phyloP scores from a whole-genome alignment of 2,329 filamentous ascomycete genomes.

The Stylonectria norvegica region DNA sequence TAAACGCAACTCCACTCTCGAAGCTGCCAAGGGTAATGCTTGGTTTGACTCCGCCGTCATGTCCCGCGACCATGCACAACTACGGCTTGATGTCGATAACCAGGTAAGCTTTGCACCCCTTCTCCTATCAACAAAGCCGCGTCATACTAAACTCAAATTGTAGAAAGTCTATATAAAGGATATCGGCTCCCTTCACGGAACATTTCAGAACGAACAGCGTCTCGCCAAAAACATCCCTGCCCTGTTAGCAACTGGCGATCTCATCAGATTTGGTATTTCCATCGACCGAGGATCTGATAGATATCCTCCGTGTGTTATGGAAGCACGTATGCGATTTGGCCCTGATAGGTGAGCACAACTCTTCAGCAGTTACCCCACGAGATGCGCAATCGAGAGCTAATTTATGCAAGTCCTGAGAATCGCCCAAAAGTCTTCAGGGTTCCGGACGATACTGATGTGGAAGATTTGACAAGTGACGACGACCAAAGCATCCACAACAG shows the following conservation, averaged over 20 bases:
- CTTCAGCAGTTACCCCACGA: not conserved
- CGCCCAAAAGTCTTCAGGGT: conserved; percentile 37
- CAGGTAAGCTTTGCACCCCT: conserved; percentile 37
- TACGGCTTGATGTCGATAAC: conserved; percentile 42
- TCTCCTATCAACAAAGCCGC: not conserved
- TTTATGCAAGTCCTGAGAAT: conserved; percentile 21
- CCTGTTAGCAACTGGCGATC: conserved; percentile 28
- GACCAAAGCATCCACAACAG: conserved; percentile 25
- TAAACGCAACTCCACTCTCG: conserved; percentile 33
- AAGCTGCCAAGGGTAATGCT: conserved; percentile 50
- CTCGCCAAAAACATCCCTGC: conserved; percentile 17
- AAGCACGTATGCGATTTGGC: conserved; percentile 31
- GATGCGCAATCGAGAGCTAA: conserved; percentile 15
- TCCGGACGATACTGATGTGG: conserved; percentile 40
- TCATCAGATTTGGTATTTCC: conserved; percentile 34
- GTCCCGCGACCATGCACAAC: conserved; percentile 63
- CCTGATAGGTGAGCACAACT: conserved; percentile 17
- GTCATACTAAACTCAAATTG: conserved; percentile 16
- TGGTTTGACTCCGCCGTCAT: conserved; percentile 71
- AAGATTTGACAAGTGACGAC: conserved; percentile 28
- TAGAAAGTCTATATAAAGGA: conserved; percentile 47
- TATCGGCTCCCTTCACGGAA: conserved; percentile 51
- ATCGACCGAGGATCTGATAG: conserved; percentile 33
- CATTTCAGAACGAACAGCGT: conserved; percentile 39
- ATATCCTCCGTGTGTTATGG: conserved; percentile 39